Evolutionary conservation across 2,329 filamentous ascomycete species (phyloP).

Genomic region (Sporothrix euskadiensis): DNA sequence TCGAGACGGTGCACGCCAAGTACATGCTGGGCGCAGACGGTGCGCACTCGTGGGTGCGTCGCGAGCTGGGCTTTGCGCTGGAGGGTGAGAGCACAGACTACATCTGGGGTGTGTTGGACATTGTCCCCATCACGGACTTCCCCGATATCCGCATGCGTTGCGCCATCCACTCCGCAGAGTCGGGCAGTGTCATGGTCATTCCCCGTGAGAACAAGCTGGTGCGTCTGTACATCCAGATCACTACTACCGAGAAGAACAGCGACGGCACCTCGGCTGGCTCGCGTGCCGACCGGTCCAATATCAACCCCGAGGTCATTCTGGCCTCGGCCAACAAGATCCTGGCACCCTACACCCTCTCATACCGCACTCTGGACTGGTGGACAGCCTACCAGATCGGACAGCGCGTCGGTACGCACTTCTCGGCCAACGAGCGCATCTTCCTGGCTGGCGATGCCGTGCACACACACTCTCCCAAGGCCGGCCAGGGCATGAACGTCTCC

Average conservation of each 20-base stretch:
- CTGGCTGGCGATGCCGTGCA: conserved; percentile 67
- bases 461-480: conserved; percentile 60
- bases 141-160: conserved; percentile 38
- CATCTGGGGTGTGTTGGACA: conserved; percentile 39
- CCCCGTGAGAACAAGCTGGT: conserved; percentile 55
- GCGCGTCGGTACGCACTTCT: conserved; percentile 60
- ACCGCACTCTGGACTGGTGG: conserved; percentile 62
- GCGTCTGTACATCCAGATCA: conserved; percentile 35
- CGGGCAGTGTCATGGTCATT: conserved; percentile 38
- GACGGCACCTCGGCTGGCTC: conserved; percentile 1
- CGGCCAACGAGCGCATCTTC: conserved; percentile 61
- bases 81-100: conserved; percentile 38
- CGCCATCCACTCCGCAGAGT: conserved; percentile 37
- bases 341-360: conserved; percentile 54
- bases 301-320: conserved; percentile 60
- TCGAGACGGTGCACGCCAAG: conserved; percentile 29
- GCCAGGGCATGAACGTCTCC: conserved; percentile 71
- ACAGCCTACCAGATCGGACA: conserved; percentile 69
- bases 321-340: conserved; percentile 60
- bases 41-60: conserved; percentile 28
- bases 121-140: conserved; percentile 39
- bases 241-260: conserved; percentile 18
- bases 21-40: conserved; percentile 32
- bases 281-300: conserved; percentile 53
- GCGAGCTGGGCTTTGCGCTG: conserved; percentile 33